Evolutionary conservation across 2,329 filamentous ascomycete species (phyloP).

Genomic region (Aspergillus niger): DNA sequence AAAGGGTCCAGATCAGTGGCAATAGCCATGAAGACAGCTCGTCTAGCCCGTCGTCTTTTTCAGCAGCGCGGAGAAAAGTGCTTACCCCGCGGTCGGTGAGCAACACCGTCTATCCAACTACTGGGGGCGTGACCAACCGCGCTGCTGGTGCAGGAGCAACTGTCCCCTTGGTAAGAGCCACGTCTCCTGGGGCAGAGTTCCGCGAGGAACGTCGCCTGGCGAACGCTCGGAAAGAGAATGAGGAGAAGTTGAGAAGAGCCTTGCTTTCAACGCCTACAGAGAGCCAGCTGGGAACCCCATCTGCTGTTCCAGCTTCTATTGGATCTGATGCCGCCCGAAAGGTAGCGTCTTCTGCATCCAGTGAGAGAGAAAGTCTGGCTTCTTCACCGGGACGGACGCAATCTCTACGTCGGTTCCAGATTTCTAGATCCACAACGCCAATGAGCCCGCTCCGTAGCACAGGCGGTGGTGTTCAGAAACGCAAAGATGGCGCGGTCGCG

Average conservation of each 20-base stretch:
- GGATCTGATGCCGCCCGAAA: neutral
- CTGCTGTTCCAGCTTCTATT: neutral
- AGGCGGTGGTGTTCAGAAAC: conserved; percentile 40
- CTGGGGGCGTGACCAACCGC: conserved; percentile 15
- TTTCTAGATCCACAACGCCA: conserved; percentile 36
- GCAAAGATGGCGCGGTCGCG: conserved; percentile 35
- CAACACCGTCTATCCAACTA: conserved; percentile 27
- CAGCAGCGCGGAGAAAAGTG: conserved; percentile 29
- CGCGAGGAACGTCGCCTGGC: conserved; percentile 36
- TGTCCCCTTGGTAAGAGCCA: conserved; percentile 45
- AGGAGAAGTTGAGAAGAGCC: conserved; percentile 33
- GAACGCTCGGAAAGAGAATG: conserved; percentile 30
- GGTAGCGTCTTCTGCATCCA: conserved; percentile 14
- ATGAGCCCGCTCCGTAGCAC: conserved; percentile 28
- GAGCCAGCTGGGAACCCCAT: neutral
- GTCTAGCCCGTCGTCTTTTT: conserved; percentile 18
- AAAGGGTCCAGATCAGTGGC: conserved; percentile 39
- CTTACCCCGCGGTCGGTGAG: conserved; percentile 41
- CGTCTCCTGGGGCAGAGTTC: conserved; percentile 45
- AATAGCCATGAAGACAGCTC: conserved; percentile 19
- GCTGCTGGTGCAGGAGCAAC: conserved; percentile 21
- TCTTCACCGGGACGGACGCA: conserved; percentile 20
- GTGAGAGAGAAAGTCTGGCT: conserved; percentile 18
- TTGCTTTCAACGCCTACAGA: conserved; percentile 26
- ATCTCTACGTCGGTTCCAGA: conserved; percentile 43